Base-by-base conservation (phyloP, 768 basidiomycete species). In the Rhodosporidiobolus sp. region DNA sequence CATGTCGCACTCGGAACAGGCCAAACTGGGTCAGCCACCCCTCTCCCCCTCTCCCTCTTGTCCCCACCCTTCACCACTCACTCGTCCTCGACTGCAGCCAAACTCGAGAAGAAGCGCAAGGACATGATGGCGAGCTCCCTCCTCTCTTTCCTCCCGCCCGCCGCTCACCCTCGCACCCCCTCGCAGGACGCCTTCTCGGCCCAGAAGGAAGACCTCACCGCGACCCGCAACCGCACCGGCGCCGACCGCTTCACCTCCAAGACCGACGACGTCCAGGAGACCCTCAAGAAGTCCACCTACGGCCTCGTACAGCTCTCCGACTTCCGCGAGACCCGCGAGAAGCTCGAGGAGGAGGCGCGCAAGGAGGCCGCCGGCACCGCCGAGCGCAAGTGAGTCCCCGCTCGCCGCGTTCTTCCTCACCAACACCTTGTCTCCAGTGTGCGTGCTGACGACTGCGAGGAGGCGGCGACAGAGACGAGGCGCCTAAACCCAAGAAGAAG, bases 191-290 rank as follows among this genome's bases (percentile, higher is more conserved):
- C 52, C 26, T 76, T 76, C 57, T 70, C 70, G 4, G 74, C 74
- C 0, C 74, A 76, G 38, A 76, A 72, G 58, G 61, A 72, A 38
- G 74, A 69, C 50, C 61, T 75, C 6, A 35, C 48, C 10, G 52
- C 38, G 1, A 34, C 63, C 0, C 63, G 70, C 5, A 75, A 72
- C 70, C 70, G 74, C 17, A 75, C 74, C 6, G 74, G 92, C 0
- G 82, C 87, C 4, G 89, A 90, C 80, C 90, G 94, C 73, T 98
- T 98, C 82, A 90, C 94, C 45, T 90, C 91, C 6, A 92, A 95
- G 81, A 88, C 92, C 81, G 94, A 97, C 80, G 93, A 91, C 16
- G 88, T 97, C 85, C 94, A 97, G 81, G 95, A 97, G 72, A 85
- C 87, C 10, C 85, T 98, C 63, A 96, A 95, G 84, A 86, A 92